These are phyloP conservation scores for Dendrobium nobile DNA, from an alignment of 106 monocot species.

Conservation along the genomic window DNA sequence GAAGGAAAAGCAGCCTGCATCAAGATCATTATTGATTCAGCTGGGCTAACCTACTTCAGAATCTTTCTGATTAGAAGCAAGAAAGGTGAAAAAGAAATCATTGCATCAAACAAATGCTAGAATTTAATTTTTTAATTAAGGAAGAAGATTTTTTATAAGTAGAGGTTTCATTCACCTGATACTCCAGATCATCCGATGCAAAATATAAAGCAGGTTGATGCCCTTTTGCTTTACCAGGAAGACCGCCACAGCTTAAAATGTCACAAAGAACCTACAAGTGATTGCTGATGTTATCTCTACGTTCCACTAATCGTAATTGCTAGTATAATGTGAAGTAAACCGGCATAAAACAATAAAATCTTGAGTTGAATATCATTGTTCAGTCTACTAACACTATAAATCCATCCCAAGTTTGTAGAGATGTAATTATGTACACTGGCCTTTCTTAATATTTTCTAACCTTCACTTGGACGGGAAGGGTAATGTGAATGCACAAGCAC, in stretches of 20 bases:
- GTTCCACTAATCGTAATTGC: not conserved
- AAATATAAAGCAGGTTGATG: conserved; percentile 83
- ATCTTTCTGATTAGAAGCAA: not conserved
- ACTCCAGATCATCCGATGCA: conserved; percentile 97
- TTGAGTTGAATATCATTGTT: not conserved
- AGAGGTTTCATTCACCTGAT: conserved; percentile 49
- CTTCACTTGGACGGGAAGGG: not conserved
- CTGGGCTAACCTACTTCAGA: not conserved
- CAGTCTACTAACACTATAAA: not conserved
- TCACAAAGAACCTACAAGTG: conserved; percentile 78
- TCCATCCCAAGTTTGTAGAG: not conserved
- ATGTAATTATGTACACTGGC: not conserved
- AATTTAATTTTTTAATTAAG: not conserved
- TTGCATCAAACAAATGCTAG: not conserved
- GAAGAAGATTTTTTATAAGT: not conserved
- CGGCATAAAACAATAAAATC: not conserved
- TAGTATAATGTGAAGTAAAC: not conserved
- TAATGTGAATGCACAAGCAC: not conserved
- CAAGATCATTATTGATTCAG: conserved; percentile 11
- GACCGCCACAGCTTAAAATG: conserved; percentile 70
- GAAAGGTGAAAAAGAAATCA: not conserved
- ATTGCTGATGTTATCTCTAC: not conserved
- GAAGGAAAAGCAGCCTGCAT: conserved; percentile 78
- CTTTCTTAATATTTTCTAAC: not conserved
- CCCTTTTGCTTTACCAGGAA: conserved; percentile 67